A percentile compares a stretch with the other conserved stretches of the same genome.
These are phyloP conservation scores for Vachellia pachyceras DNA, from an alignment of 306 rosid genomes.

Conservation along the genomic window DNA sequence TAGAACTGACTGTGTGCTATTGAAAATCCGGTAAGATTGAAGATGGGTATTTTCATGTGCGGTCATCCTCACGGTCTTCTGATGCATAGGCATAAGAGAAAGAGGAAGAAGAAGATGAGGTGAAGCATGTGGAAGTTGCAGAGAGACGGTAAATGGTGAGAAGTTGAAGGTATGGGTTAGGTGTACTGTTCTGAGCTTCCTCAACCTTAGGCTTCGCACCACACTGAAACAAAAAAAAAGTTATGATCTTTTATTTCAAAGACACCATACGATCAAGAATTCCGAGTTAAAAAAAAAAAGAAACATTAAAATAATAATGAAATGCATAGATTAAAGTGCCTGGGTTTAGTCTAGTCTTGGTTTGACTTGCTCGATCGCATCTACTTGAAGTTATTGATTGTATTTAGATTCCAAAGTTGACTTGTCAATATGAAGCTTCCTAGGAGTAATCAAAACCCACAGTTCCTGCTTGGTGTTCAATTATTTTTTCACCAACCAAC, in stretches of 20 bases:
- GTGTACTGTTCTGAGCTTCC: not conserved
- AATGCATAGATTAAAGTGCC: constrained; percentile 40
- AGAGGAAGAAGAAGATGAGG: not conserved
- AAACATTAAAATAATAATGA: not conserved
- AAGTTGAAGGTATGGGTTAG: constrained; percentile 4
- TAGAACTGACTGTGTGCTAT: not conserved
- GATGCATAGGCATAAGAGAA: not conserved
- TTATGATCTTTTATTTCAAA: not conserved
- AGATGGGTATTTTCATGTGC: not conserved
- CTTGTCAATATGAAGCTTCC: constrained; percentile 29
- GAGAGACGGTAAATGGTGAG: not conserved
- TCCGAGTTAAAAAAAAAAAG: not conserved
- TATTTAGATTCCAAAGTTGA: constrained; percentile 37
- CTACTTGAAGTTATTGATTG: constrained; percentile 20
- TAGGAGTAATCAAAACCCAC: constrained; percentile 10
- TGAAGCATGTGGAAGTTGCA: not conserved
- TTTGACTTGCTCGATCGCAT: constrained; percentile 30
- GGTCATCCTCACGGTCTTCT: not conserved
- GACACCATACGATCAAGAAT: not conserved
- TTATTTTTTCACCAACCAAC: not conserved
- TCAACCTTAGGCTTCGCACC: not conserved
- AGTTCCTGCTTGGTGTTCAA: not conserved
- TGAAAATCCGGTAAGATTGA: not conserved
- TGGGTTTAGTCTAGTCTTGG: not conserved
- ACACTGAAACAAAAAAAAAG: not conserved